A percentile compares a stretch with the other conserved stretches of the same genome.
phyloP scores from a whole-genome alignment of 2,329 filamentous ascomycete species.

The Parastagonospora avenae region DNA sequence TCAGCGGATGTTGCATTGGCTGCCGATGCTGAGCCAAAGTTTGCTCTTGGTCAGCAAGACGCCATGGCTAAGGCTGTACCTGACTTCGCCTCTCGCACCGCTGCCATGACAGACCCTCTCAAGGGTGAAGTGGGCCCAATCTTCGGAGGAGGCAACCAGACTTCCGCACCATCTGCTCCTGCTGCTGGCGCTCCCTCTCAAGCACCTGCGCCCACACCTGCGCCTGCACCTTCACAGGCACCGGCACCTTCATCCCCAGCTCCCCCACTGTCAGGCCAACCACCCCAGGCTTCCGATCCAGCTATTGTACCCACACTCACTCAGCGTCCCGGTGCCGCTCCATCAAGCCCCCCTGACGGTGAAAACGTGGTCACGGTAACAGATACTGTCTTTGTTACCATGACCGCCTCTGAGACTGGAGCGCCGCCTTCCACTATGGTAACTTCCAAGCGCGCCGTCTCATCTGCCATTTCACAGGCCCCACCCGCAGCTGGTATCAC shows the following conservation, averaged over 20 bases:
- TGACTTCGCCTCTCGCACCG: slow-evolving; percentile 49
- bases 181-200: not conserved
- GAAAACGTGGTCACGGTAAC: slow-evolving; percentile 29
- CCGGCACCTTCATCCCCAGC: not conserved
- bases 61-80: slow-evolving; percentile 47
- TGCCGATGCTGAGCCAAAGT: slow-evolving; percentile 18
- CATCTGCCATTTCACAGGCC: not conserved
- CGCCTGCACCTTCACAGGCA: not conserved
- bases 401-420: slow-evolving; percentile 24
- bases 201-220: not conserved
- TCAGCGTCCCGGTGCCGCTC: slow-evolving; percentile 14
- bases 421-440: slow-evolving; percentile 4
- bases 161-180: slow-evolving; percentile 8
- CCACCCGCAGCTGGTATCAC: not conserved
- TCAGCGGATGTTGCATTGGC: slow-evolving; percentile 35
- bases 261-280: not conserved
- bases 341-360: slow-evolving; percentile 9
- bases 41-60: slow-evolving; percentile 48
- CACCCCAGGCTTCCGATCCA: not conserved
- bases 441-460: slow-evolving; percentile 1
- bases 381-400: slow-evolving; percentile 31
- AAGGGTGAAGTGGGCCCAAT: slow-evolving; percentile 36
- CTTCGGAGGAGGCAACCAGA: slow-evolving; percentile 18
- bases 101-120: slow-evolving; percentile 37
- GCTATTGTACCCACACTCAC: slow-evolving; percentile 22